Base-by-base conservation (phyloP, 768 basidiomycete species). In the Kwoniella sp. region DNA sequence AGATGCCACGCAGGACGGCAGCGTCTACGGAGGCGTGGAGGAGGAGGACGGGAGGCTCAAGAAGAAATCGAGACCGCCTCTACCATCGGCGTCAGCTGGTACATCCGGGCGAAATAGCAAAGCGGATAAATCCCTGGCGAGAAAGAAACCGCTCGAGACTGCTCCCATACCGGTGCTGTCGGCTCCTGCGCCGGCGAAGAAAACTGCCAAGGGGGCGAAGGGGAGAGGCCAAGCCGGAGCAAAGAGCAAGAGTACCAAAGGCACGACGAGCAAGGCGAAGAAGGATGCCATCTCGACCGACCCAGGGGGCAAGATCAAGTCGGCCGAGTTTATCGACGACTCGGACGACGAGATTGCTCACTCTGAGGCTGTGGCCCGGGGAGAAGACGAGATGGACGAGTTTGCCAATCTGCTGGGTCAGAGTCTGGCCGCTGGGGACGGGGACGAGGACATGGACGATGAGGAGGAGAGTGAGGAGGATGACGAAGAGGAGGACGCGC, bases 381-480 rank as follows among this genome's bases (percentile, higher is more conserved):
- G 43, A 41, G 58, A 57, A 11, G 53, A 59, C n/a, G 54, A 56
- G 31, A 49, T 60, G 2, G 66, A 69, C 34, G 67, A 69, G 27
- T 69, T 69, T 47, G 67, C 67, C 2, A 53, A 41, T 53, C n/a
- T 69, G 50, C 31, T 69, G 1, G 67, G 60, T 8, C 31, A 65
- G 53, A 56, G 54, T 31, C 27, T 69, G 33, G 67, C 67, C 5
- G 29, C 48, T n/a, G 59, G 37, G n/a, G 61, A 41, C 17, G 33
- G 33, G 3, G 46, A 43, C 17, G 46, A 48, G 6, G 37, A 45
- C 8, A 47, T 36, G 8, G 52, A 48, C 11, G 46, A 44, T 2
- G 48, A 53, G 1, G 60, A 59, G 3, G 52, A 60, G 15, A 56
- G 52, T 5, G 60, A 60, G 12, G 60, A 57, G 10, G 56, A 60